Evolutionary conservation across 805 yeast species (phyloP).

Genomic region (Saccharomycopsis guyanensis): DNA sequence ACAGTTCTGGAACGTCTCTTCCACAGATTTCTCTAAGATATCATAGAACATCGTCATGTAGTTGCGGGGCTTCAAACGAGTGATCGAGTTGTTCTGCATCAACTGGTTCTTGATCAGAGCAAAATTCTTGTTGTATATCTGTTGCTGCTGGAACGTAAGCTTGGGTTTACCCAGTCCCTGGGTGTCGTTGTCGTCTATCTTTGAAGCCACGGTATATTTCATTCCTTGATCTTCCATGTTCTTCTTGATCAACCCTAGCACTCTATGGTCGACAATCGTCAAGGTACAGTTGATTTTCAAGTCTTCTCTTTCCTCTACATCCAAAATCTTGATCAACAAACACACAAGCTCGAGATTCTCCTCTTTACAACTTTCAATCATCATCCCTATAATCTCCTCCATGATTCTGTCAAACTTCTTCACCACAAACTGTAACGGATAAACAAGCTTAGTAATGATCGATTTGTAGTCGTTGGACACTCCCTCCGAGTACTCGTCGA

Average conservation of each 20-base stretch:
- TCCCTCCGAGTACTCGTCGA: conserved; percentile 45
- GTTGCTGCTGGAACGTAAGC: conserved; percentile 21
- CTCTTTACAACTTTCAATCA: conserved; percentile 67
- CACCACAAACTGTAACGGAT: conserved; percentile 39
- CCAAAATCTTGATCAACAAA: conserved; percentile 68
- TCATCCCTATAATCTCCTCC: conserved; percentile 53
- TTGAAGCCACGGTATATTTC: conserved; percentile 18
- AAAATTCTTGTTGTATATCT: conserved; percentile 21
- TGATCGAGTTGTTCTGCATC: conserved; percentile 33
- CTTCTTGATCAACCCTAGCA: conserved; percentile 18
- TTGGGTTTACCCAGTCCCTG: conserved; percentile 6
- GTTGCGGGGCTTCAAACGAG: conserved; percentile 43
- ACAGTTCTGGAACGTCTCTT: conserved; percentile 62
- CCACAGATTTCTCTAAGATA: conserved; percentile 51
- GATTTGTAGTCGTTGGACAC: conserved; percentile 55
- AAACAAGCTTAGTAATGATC: conserved; percentile 51
- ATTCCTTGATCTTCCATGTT: conserved; percentile 21
- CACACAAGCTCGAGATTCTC: conserved; percentile 62
- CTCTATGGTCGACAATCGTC: conserved; percentile 26
- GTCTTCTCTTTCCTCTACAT: conserved; percentile 76
- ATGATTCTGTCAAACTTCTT: conserved; percentile 58
- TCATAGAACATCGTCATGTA: conserved; percentile 56
- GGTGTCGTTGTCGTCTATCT: conserved; percentile 15
- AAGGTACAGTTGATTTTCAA: conserved; percentile 37
- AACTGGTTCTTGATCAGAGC: conserved; percentile 28